Conservation (phyloP, 1,139 yeast genomes). For the Meyerozyma athensensis region DNA sequence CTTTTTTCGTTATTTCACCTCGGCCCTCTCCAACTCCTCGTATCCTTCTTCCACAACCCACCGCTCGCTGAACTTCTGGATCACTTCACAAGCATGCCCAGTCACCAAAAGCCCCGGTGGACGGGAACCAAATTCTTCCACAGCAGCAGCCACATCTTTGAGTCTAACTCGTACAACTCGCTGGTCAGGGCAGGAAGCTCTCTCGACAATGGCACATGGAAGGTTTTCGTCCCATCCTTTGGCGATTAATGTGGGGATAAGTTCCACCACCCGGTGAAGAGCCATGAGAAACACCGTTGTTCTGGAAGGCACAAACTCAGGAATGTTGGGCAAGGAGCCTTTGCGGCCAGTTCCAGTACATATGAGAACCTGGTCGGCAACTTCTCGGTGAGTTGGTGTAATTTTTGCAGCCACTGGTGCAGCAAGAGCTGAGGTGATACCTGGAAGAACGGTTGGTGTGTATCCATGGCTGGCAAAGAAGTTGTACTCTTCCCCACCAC, state of each 20-base stretch:
- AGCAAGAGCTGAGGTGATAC: conserved; percentile 85
- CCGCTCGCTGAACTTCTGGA: conserved; percentile 24
- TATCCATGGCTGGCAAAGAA: conserved; percentile 67
- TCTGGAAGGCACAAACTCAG: conserved; percentile 64
- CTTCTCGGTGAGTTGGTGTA: conserved; percentile 90
- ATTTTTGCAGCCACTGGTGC: conserved; percentile 83
- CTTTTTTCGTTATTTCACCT: too few species aligned
- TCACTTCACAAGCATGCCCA: conserved; percentile 74
- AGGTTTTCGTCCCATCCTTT: conserved; percentile 65
- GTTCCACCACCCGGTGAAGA: conserved; percentile 70
- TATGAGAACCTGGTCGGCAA: conserved; percentile 86
- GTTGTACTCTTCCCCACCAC: conserved; percentile 90
- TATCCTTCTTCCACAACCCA: conserved; percentile 65
- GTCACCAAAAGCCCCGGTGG: conserved; percentile 91
- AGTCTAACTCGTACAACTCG: conserved; percentile 74
- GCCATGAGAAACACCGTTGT: conserved; percentile 92
- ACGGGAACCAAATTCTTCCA: conserved; percentile 77
- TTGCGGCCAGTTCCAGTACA: conserved; percentile 95
- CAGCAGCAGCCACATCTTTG: conserved; percentile 61
- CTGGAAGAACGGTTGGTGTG: conserved; percentile 74
- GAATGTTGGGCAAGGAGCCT: conserved; percentile 76
- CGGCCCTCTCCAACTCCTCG: conserved; percentile 3
- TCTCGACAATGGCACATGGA: conserved; percentile 83
- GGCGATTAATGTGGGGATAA: conserved; percentile 54
- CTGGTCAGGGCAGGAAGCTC: conserved; percentile 94